Evolutionary conservation across 352 stramenopile species (phyloP).

Genomic region (Globisporangium nagaii): DNA sequence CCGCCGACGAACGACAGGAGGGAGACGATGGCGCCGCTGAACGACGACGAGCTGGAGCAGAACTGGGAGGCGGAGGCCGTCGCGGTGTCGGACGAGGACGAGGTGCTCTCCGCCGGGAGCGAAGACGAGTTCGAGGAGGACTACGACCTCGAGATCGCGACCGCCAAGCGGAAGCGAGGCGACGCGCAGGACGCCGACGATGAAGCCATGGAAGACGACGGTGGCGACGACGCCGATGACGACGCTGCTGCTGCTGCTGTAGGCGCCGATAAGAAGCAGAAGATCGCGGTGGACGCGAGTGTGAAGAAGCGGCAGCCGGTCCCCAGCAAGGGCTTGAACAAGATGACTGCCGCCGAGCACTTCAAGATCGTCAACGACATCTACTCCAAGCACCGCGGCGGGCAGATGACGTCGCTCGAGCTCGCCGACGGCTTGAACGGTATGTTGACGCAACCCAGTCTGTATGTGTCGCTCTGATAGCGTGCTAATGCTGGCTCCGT

Average conservation of each 20-base stretch:
- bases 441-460: constrained; percentile 9
- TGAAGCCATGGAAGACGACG: not conserved
- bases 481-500: not conserved
- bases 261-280: constrained; percentile 52
- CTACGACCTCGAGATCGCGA: constrained; percentile 43
- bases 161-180: constrained; percentile 37
- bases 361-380: constrained; percentile 81
- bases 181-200: constrained; percentile 14
- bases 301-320: constrained; percentile 14
- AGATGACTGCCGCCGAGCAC: constrained; percentile 68
- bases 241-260: constrained; percentile 7
- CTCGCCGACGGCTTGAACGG: constrained; percentile 72
- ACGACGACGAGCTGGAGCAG: constrained; percentile 64
- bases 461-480: too few species aligned
- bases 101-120: constrained; percentile 54
- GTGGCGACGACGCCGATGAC: constrained; percentile 1
- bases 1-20: not conserved
- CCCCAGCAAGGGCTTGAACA: constrained; percentile 67
- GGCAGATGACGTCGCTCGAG: constrained; percentile 79
- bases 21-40: constrained; percentile 15
- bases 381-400: constrained; percentile 70
- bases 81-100: constrained; percentile 33
- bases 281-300: constrained; percentile 9
- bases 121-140: constrained; percentile 85
- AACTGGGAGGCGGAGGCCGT: constrained; percentile 50